phyloP scores from a whole-genome alignment of 164 flowering plant species.

The Buxus sempervirens region DNA sequence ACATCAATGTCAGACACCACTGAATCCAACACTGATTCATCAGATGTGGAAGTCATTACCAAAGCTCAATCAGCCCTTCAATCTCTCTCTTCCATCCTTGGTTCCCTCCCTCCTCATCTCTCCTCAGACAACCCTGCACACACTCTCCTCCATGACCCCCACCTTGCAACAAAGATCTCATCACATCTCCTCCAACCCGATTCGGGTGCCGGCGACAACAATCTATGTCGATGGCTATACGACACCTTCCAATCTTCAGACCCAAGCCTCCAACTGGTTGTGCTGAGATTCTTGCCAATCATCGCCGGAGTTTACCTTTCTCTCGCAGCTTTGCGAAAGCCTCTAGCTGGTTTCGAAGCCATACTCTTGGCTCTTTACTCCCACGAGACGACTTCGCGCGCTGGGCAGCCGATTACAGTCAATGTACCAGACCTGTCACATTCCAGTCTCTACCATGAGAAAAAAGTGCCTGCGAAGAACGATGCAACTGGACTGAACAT shows the following conservation, averaged over 20 bases:
- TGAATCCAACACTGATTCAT: conserved; percentile 4
- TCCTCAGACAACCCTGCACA: conserved; percentile 36
- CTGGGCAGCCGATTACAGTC: conserved; percentile 55
- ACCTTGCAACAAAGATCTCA: conserved; percentile 41
- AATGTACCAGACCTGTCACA: conserved; percentile 64
- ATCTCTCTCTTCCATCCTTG: conserved; percentile 46
- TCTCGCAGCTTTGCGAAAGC: conserved; percentile 41
- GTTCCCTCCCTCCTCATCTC: conserved; percentile 34
- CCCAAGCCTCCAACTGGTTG: conserved; percentile 66
- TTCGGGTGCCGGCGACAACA: conserved; percentile 78
- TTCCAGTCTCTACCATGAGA: conserved; percentile 73
- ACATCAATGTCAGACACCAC: neutral
- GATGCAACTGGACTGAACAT: conserved; percentile 44
- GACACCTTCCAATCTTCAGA: conserved; percentile 82
- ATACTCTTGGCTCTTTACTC: conserved; percentile 73
- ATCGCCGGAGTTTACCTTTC: conserved; percentile 74
- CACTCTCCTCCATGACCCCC: conserved; percentile 56
- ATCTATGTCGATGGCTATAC: conserved; percentile 92
- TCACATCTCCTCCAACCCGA: conserved; percentile 55
- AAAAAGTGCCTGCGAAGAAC: conserved; percentile 22
- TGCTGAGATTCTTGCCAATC: conserved; percentile 65
- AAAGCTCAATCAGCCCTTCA: conserved; percentile 40
- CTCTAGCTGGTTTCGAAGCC: conserved; percentile 84
- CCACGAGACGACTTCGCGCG: conserved; percentile 57
- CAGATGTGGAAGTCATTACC: conserved; percentile 8